Evolutionary conservation across 768 basidiomycete species (phyloP).

Genomic region (Xerocomus potaroensis): DNA sequence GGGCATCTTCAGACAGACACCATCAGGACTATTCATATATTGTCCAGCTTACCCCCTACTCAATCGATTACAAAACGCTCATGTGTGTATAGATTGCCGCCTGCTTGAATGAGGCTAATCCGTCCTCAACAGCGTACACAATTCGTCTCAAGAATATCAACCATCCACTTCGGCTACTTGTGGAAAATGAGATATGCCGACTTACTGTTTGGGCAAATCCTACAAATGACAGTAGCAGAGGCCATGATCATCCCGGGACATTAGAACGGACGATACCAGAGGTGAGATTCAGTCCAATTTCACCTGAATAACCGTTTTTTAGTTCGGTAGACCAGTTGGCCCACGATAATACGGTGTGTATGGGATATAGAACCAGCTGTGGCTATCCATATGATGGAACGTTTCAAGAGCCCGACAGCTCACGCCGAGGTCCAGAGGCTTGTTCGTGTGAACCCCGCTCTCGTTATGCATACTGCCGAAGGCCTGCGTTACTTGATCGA

Average conservation of each 20-base stretch:
- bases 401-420: constrained; percentile 69
- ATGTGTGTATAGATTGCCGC: constrained; percentile 31
- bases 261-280: constrained; percentile 58
- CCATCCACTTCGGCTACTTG: constrained; percentile 72
- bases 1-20: constrained; percentile 71
- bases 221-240: constrained; percentile 67
- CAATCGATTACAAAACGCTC: constrained; percentile 41
- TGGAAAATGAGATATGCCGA: constrained; percentile 87
- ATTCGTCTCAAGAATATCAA: constrained; percentile 63
- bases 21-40: constrained; percentile 50
- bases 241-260: constrained; percentile 53
- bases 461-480: constrained; percentile 73
- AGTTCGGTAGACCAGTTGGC: constrained; percentile 54
- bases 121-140: constrained; percentile 47
- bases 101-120: constrained; percentile 5
- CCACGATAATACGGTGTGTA: constrained; percentile 58
- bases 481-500: constrained; percentile 79
- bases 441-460: constrained; percentile 66
- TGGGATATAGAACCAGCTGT: constrained; percentile 86
- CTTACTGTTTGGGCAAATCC: constrained; percentile 91
- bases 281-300: constrained; percentile 37
- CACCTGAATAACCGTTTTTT: constrained; percentile 3
- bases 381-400: constrained; percentile 78
- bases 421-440: constrained; percentile 71
- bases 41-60: constrained; percentile 59